phyloP scores from a whole-genome alignment of 2,329 filamentous ascomycete species.

The Lasiodiplodia gonubiensis region DNA sequence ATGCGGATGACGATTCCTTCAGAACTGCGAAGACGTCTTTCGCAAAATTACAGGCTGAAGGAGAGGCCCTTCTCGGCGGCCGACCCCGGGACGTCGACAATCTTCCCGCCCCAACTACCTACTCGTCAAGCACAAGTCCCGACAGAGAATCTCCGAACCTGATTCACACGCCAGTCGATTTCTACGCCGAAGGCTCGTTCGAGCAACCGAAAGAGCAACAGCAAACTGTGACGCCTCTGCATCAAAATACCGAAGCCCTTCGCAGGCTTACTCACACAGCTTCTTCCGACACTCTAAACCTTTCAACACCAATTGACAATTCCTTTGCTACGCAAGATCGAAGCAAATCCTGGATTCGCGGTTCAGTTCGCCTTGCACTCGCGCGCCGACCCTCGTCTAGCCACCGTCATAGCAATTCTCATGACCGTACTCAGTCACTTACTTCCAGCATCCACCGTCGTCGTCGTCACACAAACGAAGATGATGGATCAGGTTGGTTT shows the following conservation, averaged over 20 bases:
- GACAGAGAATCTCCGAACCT: slow-evolving; percentile 18
- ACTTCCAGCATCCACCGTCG: slow-evolving; percentile 16
- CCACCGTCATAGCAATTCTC: slow-evolving; percentile 18
- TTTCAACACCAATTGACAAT: slow-evolving; percentile 29
- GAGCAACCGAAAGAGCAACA: neutral
- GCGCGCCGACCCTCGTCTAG: slow-evolving; percentile 33
- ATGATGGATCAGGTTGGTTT: slow-evolving; percentile 25
- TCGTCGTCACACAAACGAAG: slow-evolving; percentile 17
- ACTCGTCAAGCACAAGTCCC: slow-evolving; percentile 1
- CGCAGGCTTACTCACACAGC: slow-evolving; percentile 5
- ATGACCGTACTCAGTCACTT: slow-evolving; percentile 23
- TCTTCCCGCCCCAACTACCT: slow-evolving; percentile 3
- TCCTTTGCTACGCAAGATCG: slow-evolving; percentile 34
- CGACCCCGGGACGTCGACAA: slow-evolving; percentile 36
- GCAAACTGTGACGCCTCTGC: neutral
- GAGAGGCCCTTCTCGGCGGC: slow-evolving; percentile 58
- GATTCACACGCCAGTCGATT: slow-evolving; percentile 1
- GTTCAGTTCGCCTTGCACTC: slow-evolving; percentile 45
- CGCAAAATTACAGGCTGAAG: slow-evolving; percentile 57
- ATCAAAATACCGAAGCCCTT: neutral
- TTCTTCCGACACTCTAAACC: slow-evolving; percentile 27
- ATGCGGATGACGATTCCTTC: slow-evolving; percentile 56
- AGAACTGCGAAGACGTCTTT: slow-evolving; percentile 58
- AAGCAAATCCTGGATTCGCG: slow-evolving; percentile 44
- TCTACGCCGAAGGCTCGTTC: neutral